phyloP scores from a whole-genome alignment of 129 eudicot genomes.

The carrot (Daucus carota) region DH1_v3.0 NC_030383.2:44928001-44928500 shows the following conservation, averaged over 20 bases:
- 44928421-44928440: not conserved
- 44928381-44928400: slow-evolving; percentile 12
- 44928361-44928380: slow-evolving; percentile 38
- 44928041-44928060: slow-evolving; percentile 94
- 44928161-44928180: slow-evolving; percentile 6
- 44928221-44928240: slow-evolving; percentile 91
- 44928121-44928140: slow-evolving; percentile 99
- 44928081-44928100: slow-evolving; percentile 89
- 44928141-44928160: slow-evolving; percentile 19
- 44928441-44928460: not conserved
- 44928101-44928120: slow-evolving; percentile 99
- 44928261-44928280: slow-evolving; percentile 90
- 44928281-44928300: slow-evolving; percentile 81
- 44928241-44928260: slow-evolving; percentile 95
- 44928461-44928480: not conserved
- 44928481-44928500: slow-evolving; percentile 33
- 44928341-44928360: slow-evolving; percentile 90
- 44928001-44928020: not conserved
- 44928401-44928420: slow-evolving; percentile 16
- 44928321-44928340: slow-evolving; percentile 97
- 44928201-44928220: slow-evolving; percentile 15
- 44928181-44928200: not conserved
- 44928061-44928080: slow-evolving; percentile 84
- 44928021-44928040: slow-evolving; percentile 33
- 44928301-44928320: slow-evolving; percentile 88